Base-by-base conservation (phyloP, 2,329 filamentous ascomycete genomes). In the Fusarium sp. region DNA sequence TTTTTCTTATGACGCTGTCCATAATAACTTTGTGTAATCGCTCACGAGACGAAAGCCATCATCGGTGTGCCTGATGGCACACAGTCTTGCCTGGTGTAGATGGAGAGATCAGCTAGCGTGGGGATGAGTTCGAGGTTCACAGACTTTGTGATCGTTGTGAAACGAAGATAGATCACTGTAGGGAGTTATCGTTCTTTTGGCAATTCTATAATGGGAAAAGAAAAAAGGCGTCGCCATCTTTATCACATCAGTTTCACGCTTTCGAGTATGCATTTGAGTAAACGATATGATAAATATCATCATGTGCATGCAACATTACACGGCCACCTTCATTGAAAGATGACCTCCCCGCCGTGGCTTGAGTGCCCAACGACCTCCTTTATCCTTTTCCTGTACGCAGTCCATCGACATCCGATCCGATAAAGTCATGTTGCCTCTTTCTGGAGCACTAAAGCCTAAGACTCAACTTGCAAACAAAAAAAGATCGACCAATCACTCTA, bases 401-500 rank as follows among this genome's bases (percentile, higher is more conserved):
- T 62, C 61, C 50, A 55, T 56, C 67, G 68, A 74, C 61, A 73
- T 59, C 60, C 24, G 26, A 41, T 53, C 54, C 53, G 22, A 51
- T 63, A 24, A 48, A 68, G 50, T 62, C 51, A 57, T 41, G 39
- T 54, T 48, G 39, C 42, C 38, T 58, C 30, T 56, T 44, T 31
- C 38, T 47, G 56, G 58, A 61, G 28, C 33, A 41, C 51, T 38
- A 45, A 50, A 62, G 47, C 42, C 45, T 41, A 62, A 70, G 50
- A 53, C 18, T 53, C 62, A 71, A 53, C 33, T 47, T 50, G 45
- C 22, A 57, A 65, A 60, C 33, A 54, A 61, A 36, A 24, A 26
- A n/a, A n/a, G 14, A 45, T 54, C 28, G n/a, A 33, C 45, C 33
- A 36, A 65, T 47, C 35, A 31, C 44, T 53, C 84, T 90, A 99